A percentile compares a stretch with the other conserved stretches of the same genome.
Conservation (phyloP, 148 eudicot species). For the Arctostaphylos glauca region DNA sequence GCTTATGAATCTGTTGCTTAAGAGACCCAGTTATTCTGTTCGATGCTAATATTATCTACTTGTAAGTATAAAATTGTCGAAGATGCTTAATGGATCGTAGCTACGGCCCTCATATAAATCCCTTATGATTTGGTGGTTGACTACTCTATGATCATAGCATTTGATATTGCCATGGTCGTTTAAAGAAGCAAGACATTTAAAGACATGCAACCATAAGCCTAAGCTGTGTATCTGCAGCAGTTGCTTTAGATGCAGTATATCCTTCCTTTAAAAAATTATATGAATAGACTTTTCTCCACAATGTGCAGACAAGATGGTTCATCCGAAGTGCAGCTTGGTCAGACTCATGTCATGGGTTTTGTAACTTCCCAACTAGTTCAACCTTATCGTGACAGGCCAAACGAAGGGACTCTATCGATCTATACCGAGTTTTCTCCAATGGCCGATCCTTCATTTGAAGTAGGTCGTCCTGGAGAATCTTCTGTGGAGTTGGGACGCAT, state of each 20-base stretch:
- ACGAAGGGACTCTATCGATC: conserved; percentile 80
- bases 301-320: conserved; percentile 78
- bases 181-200: too few species aligned
- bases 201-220: too few species aligned
- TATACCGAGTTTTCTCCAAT: conserved; percentile 89
- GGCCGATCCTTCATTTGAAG: conserved; percentile 95
- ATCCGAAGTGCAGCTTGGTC: conserved; percentile 88
- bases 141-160: not conserved
- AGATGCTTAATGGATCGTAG: not conserved
- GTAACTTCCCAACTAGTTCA: conserved; percentile 78
- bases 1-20: not conserved
- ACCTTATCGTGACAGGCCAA: conserved; percentile 82
- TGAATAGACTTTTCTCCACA: not conserved
- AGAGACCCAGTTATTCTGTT: not conserved
- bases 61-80: not conserved
- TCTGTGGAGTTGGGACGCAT: conserved; percentile 90
- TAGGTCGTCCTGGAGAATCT: conserved; percentile 79
- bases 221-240: too few species aligned
- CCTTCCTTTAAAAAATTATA: not conserved
- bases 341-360: conserved; percentile 80
- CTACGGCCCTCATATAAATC: not conserved
- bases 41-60: not conserved
- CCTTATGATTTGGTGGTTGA: not conserved
- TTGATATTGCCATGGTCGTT: not conserved
- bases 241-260: too few species aligned